Conservation (phyloP, 129 eudicot genomes). For the Glebionis coronaria region DNA sequence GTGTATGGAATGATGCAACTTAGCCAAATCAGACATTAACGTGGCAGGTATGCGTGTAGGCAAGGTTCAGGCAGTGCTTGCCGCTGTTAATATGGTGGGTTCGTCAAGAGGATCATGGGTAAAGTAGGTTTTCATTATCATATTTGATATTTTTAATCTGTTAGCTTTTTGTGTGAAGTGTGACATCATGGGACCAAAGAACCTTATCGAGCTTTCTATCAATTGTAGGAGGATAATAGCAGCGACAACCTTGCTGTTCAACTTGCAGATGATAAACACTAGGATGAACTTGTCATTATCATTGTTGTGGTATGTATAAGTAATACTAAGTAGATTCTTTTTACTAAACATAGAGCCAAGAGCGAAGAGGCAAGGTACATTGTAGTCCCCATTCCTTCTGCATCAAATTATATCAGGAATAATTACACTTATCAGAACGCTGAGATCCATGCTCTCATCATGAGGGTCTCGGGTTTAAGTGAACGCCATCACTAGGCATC, state of each 20-base stretch:
- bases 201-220: constrained; percentile 25
- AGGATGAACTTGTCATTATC: constrained; percentile 97
- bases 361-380: constrained; percentile 70
- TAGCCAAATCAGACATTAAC: no score
- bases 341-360: constrained; percentile 89
- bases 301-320: constrained; percentile 83
- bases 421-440: no score
- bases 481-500: no score
- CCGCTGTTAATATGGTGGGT: constrained; percentile 97
- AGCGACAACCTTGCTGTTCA: constrained; percentile 96
- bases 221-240: constrained; percentile 74
- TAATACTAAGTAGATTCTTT: background rate
- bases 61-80: constrained; percentile 99
- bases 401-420: background rate
- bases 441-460: no score
- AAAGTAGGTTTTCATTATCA: constrained; percentile 43
- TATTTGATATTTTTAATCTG: constrained; percentile 9
- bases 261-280: constrained; percentile 94
- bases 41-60: no score
- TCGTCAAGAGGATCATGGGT: constrained; percentile 99
- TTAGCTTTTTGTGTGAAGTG: constrained; percentile 13
- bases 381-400: background rate
- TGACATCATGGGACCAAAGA: constrained; percentile 7
- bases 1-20: no score
- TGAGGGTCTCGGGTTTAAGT: no score